Conservation (phyloP, 1,284 basidiomycete genomes). For the Leccinum pachyderme region DNA sequence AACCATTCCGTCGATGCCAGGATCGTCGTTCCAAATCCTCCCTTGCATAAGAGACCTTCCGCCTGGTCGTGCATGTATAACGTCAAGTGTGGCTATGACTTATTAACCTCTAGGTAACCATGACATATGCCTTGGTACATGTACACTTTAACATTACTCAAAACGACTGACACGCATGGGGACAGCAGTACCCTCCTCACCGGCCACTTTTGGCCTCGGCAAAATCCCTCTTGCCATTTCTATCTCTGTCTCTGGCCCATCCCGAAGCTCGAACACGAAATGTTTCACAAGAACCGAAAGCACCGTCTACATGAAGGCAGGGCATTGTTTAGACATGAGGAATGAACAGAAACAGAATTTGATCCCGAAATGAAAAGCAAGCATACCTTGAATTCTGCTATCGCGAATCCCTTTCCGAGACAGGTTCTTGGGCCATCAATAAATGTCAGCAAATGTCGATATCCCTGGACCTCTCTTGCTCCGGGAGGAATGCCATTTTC, state of each 20-base stretch:
- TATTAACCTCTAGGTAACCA: too few relatives aligned
- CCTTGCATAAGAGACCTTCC: background rate
- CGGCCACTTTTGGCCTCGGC: conserved; percentile 43
- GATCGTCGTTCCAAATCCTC: background rate
- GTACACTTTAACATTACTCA: conserved; percentile 3
- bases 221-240: conserved; percentile 37
- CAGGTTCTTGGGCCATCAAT: conserved; percentile 32
- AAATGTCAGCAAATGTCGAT: conserved; percentile 31
- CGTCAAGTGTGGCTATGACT: background rate
- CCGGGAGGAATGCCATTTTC: conserved; percentile 18
- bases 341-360: background rate
- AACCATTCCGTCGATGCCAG: background rate
- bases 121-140: background rate
- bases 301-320: conserved; percentile 36
- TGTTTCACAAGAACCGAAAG: conserved; percentile 45
- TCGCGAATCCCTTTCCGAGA: conserved; percentile 33
- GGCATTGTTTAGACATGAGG: background rate
- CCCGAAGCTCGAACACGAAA: conserved; percentile 44
- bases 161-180: conserved; percentile 39
- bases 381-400: conserved; percentile 31
- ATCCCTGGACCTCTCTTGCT: conserved; percentile 27
- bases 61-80: background rate
- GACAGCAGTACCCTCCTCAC: conserved; percentile 39
- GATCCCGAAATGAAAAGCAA: too few relatives aligned
- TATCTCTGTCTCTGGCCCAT: conserved; percentile 41